phyloP scores from a whole-genome alignment of 1,284 basidiomycete genomes.

The Ustilago crameri region DNA sequence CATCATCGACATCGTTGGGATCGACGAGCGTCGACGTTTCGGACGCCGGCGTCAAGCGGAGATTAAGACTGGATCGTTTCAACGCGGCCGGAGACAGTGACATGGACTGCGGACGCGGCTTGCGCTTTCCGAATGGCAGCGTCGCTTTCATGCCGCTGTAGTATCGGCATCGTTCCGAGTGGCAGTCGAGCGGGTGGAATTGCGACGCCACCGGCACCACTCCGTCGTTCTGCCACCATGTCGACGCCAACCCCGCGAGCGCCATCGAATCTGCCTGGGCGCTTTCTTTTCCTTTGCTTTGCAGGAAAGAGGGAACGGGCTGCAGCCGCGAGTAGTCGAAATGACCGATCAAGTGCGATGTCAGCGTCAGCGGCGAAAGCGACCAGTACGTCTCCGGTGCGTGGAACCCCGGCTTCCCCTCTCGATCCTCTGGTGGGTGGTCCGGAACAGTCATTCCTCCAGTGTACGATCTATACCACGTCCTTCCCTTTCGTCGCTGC shows the following conservation, averaged over 20 bases:
- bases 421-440: not conserved
- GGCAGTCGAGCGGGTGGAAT: constrained; percentile 50
- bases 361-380: constrained; percentile 33
- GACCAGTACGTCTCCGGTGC: constrained; percentile 31
- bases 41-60: not conserved
- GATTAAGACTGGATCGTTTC: not conserved
- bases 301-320: constrained; percentile 14
- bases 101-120: constrained; percentile 6
- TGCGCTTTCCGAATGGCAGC: constrained; percentile 12
- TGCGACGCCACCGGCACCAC: constrained; percentile 53
- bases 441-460: constrained; percentile 38
- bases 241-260: constrained; percentile 2
- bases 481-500: constrained; percentile 8
- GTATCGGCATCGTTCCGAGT: constrained; percentile 19
- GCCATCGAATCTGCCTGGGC: no score
- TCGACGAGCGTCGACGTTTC: constrained; percentile 17
- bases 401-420: constrained; percentile 12
- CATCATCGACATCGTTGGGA: not conserved
- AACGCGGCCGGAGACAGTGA: constrained; percentile 7
- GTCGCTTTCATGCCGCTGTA: constrained; percentile 26
- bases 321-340: constrained; percentile 34
- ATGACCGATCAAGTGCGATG: constrained; percentile 24
- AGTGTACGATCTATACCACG: constrained; percentile 47
- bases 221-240: constrained; percentile 53
- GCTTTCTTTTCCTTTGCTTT: not conserved